Evolutionary conservation across 129 eudicot species (phyloP), one percentile per base, ranked within the genome.

Genomic region (Escallonia herrerae): DNA sequence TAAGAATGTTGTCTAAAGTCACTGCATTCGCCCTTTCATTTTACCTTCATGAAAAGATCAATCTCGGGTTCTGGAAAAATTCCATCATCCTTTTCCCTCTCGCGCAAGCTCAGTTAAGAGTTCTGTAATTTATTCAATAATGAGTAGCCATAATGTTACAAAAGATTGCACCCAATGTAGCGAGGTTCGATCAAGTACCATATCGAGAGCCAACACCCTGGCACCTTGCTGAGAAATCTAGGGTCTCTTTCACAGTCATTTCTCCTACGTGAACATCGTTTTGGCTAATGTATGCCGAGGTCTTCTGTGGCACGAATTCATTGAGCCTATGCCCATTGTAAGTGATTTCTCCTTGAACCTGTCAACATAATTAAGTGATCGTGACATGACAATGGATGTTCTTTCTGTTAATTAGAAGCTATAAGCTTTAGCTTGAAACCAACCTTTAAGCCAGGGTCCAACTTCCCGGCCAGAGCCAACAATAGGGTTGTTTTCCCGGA

Each of bases 401-500:
- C 61, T 81, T 54, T 71, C 72, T 55, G n/a, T 49, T 49, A 49
- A 49, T 49, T 49, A 49, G 7, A 49, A 49, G 54, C 12, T 49
- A 53, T 15, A 14, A 13, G 22, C 33, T 22, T 22, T 69, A 65
- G 70, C 50, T 53, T 52, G 71, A 6, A 66, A 62, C 76, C 0
- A 56, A 85, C 93, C 88, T 86, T 79, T 43, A 86, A 60, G 75
- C 81, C 68, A 15, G 86, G 68, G 68, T 94, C 97, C 76, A 94
- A 71, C 69, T 87, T 89, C 65, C 99, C 99, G 55, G 99, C 99
- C 46, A 94, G 78, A 10, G 99, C 99, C 83, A 94, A 72, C 79
- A 94, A 75, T 64, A 94, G 95, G 53, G 93, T 94, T 70, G 99
- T 94, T 79, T 94, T 94, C 67, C 99, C 99, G n/a, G 99, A 94